phyloP scores from a whole-genome alignment of 2,329 filamentous ascomycete genomes.

The Atkinsonella texensis region DNA sequence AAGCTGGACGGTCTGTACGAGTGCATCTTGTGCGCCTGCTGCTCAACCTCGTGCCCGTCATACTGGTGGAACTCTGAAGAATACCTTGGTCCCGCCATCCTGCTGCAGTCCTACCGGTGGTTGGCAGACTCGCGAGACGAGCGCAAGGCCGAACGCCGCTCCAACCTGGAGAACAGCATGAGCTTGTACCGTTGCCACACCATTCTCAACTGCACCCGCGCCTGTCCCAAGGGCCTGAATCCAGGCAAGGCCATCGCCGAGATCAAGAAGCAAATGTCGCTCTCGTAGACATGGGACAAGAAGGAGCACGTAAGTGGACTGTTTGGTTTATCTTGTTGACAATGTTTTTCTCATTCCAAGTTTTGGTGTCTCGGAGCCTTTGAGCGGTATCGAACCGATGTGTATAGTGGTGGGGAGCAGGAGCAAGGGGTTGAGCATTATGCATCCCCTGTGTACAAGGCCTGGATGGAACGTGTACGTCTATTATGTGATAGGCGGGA shows the following conservation, averaged over 20 bases:
- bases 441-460: conserved; percentile 5
- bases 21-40: conserved; percentile 98
- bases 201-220: conserved; percentile 95
- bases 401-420: background rate
- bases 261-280: conserved; percentile 95
- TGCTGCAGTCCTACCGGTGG: conserved; percentile 97
- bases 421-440: conserved; percentile 2
- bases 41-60: conserved; percentile 96
- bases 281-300: conserved; percentile 13
- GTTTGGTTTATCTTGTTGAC: background rate
- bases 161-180: conserved; percentile 95
- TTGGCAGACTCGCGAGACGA: conserved; percentile 90
- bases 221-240: conserved; percentile 97
- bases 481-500: conserved; percentile 4
- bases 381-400: background rate
- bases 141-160: conserved; percentile 76
- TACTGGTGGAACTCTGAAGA: conserved; percentile 99
- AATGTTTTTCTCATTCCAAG: background rate
- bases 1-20: conserved; percentile 98
- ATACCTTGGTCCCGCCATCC: conserved; percentile 92
- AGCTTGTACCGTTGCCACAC: conserved; percentile 98
- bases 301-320: background rate
- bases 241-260: conserved; percentile 89
- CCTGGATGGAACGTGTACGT: conserved; percentile 8
- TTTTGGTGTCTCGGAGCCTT: conserved; percentile 2